Base-by-base conservation (phyloP, 768 basidiomycete genomes). In the Fomitopsis serialis region DNA sequence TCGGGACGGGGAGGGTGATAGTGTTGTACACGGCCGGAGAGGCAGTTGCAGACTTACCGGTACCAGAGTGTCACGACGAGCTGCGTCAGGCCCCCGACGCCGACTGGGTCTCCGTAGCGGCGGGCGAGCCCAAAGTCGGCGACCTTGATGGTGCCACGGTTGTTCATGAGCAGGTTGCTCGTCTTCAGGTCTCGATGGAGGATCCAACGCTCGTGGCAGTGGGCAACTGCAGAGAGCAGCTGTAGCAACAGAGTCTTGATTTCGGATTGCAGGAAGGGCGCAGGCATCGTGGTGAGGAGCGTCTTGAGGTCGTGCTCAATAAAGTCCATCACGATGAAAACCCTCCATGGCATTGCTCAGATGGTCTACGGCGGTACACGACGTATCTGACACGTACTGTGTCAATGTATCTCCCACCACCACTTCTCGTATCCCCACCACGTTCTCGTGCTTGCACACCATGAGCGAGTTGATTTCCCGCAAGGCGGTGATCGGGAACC, bases 271-370 rank as follows among this genome's bases (percentile, higher is more conserved):
- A 98, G 75, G 74, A 99, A 99, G 2, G 97, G 95, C 29, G 88
- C 81, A 1, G 95, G 94, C 97, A 98, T 98, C 56, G 92, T 74
- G 23, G 88, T 90, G 53, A 99, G 79, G 48, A 99, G 80, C 6
- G 95, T 89, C 72, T 99, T 99, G 68, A 99, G 86, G 69, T 99
- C 97, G 70, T 99, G 97, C 70, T 99, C 97, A 66, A 99, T 96
- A 66, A 99, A 99, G 68, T 97, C 94, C 95, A 97, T 97, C 34
- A 98, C 97, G 59, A 99, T 95, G 70, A 95, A 99, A 42, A 98
- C 92, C 75, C 97, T 98, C 66, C n/a, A 25, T 9, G 4, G 4
- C n/a, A 11, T 10, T 44, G 22, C 24, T 21, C n/a, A 45, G 21
- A 43, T 48, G 15, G 54, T 45, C 35, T 48, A 23, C 13, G n/a